A percentile compares a stretch with the other conserved stretches of the same genome.
phyloP scores from a whole-genome alignment of 2,329 filamentous ascomycete species.

The Lasiodiplodia gonubiensis region DNA sequence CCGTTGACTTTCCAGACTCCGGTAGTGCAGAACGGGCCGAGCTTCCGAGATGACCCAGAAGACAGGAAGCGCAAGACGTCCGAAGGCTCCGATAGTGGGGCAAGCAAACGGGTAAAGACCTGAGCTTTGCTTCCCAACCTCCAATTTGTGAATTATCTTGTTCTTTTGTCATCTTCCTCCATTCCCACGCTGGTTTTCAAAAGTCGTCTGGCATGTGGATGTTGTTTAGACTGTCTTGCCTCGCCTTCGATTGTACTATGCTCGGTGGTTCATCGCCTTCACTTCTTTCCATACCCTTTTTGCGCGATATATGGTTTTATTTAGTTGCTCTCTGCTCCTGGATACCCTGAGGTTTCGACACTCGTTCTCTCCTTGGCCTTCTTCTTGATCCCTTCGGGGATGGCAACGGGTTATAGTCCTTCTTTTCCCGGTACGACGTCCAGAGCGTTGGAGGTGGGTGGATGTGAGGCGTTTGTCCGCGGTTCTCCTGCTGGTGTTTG shows the following conservation, averaged over 20 bases:
- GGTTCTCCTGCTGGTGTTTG: conserved; percentile 19
- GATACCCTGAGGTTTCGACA: conserved; percentile 28
- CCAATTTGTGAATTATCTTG: not conserved
- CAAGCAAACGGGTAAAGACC: conserved; percentile 45
- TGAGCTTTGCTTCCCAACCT: conserved; percentile 29
- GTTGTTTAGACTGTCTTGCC: conserved; percentile 22
- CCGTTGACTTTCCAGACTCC: conserved; percentile 93
- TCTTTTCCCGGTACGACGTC: conserved; percentile 17
- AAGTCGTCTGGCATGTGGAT: conserved; percentile 26
- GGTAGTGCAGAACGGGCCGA: conserved; percentile 50
- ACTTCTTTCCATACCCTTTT: conserved; percentile 26
- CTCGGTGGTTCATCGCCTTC: conserved; percentile 10
- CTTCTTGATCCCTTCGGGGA: not conserved
- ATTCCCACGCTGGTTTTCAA: conserved; percentile 9
- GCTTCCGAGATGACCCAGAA: conserved; percentile 49
- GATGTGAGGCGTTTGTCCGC: conserved; percentile 22
- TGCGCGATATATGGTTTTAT: conserved; percentile 22
- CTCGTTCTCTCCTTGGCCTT: conserved; percentile 19
- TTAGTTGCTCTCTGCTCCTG: conserved; percentile 27
- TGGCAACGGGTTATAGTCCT: conserved; percentile 5
- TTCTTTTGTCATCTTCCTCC: not conserved
- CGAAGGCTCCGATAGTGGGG: conserved; percentile 44
- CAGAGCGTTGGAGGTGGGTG: conserved; percentile 12
- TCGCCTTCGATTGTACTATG: conserved; percentile 24
- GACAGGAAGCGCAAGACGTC: conserved; percentile 48